Base-by-base conservation (phyloP, 2,329 filamentous ascomycete genomes). In the Diplodia intermedia region DNA sequence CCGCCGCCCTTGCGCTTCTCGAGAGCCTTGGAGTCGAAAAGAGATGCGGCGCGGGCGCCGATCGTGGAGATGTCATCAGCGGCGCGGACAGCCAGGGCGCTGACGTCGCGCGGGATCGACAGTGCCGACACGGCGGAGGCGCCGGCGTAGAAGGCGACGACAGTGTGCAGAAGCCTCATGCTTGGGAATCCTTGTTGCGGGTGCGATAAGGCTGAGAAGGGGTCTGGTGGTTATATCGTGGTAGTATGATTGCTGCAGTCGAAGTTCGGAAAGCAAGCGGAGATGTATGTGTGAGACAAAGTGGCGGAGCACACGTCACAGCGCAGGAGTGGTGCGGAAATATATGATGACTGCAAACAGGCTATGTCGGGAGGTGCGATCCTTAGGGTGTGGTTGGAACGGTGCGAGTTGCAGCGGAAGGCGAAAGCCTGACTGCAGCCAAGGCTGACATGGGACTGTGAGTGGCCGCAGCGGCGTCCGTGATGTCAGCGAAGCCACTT, bases 1-100 rank as follows among this genome's bases (percentile, higher is more conserved):
- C 76, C 78, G 14, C 78, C 78, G 14, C 78, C 78, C 69, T 79
- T 80, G 50, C 78, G 76, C 70, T 75, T 77, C 67, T 78, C 76
- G 61, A 80, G 68, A 12, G 74, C 73, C 26, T 77, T 75, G 52
- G 77, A 73, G 4, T 54, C 43, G 55, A 68, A 33, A 1, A 68
- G 31, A 4, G 77, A 71, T 40, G 78, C 66, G 52, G 78, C 68
- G 43, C 72, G 72, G 31, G 73, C 66, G 47, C 72, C 71, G 14
- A 72, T 69, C 33, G 62, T 69, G 52, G 47, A 69, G 47, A 68
- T 70, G 38, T 66, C 70, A 62, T 71, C 73, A 9, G 70, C 71
- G 38, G 72, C 71, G 33, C 74, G 71, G 1, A 73, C 29, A 23
- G 68, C 70, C 55, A 78, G 67, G 12, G 75, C 74, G 65, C 74